A percentile compares a stretch with the other conserved stretches of the same genome.
Conservation (phyloP, 768 basidiomycete species). For the Roridomyces roridus region DNA sequence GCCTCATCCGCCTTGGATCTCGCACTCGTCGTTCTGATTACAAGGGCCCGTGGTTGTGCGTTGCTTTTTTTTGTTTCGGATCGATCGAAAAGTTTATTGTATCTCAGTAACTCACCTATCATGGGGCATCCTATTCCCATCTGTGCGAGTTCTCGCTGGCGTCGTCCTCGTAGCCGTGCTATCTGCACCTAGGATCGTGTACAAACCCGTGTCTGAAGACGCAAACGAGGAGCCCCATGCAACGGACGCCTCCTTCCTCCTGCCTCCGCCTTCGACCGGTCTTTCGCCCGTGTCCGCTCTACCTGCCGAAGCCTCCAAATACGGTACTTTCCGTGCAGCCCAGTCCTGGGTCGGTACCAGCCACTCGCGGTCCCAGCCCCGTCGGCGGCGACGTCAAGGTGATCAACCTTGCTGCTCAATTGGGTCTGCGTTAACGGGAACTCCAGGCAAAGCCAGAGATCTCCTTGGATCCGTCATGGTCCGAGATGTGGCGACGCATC, state of each 20-base stretch:
- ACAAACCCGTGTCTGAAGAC: slow-evolving; percentile 54
- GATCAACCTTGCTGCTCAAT: no score
- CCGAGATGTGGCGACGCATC: slow-evolving; percentile 70
- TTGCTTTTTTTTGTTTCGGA: slow-evolving; percentile 10
- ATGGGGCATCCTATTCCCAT: slow-evolving; percentile 48
- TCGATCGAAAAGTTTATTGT: slow-evolving; percentile 20
- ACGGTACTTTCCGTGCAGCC: slow-evolving; percentile 72
- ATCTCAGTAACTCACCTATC: slow-evolving; percentile 28
- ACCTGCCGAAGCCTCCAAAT: slow-evolving; percentile 58
- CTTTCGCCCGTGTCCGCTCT: slow-evolving; percentile 52
- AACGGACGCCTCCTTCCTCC: slow-evolving; percentile 59
- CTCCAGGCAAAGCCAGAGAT: slow-evolving; percentile 67
- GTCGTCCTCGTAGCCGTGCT: slow-evolving; percentile 66
- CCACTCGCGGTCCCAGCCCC: slow-evolving; percentile 59
- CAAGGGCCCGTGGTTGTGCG: slow-evolving; percentile 44
- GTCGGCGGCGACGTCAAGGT: slow-evolving; percentile 47
- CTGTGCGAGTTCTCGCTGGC: slow-evolving; percentile 70
- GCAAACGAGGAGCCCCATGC: slow-evolving; percentile 48
- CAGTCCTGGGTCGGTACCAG: slow-evolving; percentile 61
- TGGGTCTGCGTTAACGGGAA: no score
- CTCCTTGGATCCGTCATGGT: slow-evolving; percentile 70
- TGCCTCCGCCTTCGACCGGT: slow-evolving; percentile 60
- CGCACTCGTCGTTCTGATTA: slow-evolving; percentile 60
- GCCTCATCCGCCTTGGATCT: slow-evolving; percentile 65
- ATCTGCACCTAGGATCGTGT: slow-evolving; percentile 67